These are phyloP conservation scores for Citropsis articulata DNA, from an alignment of 345 rosid genomes.

Conservation along the genomic window DNA sequence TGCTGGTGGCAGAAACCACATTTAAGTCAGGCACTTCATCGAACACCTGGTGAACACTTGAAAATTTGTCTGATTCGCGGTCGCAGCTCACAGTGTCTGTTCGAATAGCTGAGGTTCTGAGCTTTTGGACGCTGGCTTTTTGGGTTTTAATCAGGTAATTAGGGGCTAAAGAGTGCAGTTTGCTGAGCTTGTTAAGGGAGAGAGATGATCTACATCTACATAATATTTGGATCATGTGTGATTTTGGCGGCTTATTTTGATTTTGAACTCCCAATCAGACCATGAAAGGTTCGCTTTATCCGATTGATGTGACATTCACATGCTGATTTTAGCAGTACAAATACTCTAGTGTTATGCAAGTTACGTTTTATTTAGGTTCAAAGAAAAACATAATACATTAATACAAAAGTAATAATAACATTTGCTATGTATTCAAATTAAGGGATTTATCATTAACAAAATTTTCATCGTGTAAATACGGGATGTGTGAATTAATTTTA, in stretches of 20 bases:
- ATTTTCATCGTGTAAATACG: too few relatives aligned
- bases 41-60: conserved; percentile 36
- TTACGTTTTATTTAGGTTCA: too few relatives aligned
- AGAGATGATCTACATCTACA: not conserved
- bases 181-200: not conserved
- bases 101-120: conserved; percentile 6
- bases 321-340: too few relatives aligned
- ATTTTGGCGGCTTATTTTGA: not conserved
- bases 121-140: not conserved
- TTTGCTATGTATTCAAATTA: too few relatives aligned
- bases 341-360: too few relatives aligned
- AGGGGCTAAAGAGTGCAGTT: not conserved
- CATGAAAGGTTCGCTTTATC: too few relatives aligned
- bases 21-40: conserved; percentile 50
- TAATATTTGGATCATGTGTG: not conserved
- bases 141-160: not conserved
- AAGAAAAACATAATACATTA: too few relatives aligned
- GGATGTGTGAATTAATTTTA: too few relatives aligned
- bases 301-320: too few relatives aligned
- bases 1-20: conserved; percentile 54
- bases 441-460: too few relatives aligned
- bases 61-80: not conserved
- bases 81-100: not conserved
- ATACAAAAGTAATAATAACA: too few relatives aligned
- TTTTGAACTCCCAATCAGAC: too few relatives aligned